A percentile compares a stretch with the other conserved stretches of the same genome.
Conservation (phyloP, 345 rosid genomes). For the Populus simonii region DNA sequence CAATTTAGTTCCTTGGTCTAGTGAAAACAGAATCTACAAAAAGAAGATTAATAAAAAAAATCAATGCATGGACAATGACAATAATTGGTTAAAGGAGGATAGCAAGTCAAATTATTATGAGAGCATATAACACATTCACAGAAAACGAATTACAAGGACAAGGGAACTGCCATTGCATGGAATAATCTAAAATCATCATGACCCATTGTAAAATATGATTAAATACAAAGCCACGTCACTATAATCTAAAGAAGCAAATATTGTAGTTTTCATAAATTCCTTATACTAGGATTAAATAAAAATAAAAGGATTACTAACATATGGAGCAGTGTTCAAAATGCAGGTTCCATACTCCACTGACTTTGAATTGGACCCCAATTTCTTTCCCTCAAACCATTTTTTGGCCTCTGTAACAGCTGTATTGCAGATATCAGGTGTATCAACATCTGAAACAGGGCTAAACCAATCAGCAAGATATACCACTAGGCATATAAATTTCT, state of each 20-base stretch:
- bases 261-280: neutral
- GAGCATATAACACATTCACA: neutral
- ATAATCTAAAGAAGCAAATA: neutral
- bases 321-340: conserved; percentile 33
- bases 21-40: neutral
- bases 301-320: conserved; percentile 37
- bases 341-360: conserved; percentile 42
- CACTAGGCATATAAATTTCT: neutral
- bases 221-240: neutral
- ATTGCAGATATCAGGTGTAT: conserved; percentile 41
- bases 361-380: conserved; percentile 52
- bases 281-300: neutral
- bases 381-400: conserved; percentile 78
- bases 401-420: conserved; percentile 70
- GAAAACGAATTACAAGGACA: neutral
- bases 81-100: neutral
- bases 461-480: conserved; percentile 7
- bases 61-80: neutral
- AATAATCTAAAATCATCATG: neutral
- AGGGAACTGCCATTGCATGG: neutral
- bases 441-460: conserved; percentile 37
- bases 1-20: neutral
- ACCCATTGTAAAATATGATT: neutral
- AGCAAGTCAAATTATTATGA: neutral
- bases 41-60: neutral